Percentiles rank a stretch among this genome's conserved stretches.
Conservation (phyloP, 129 eudicot genomes). For the Artemisia argyi region DNA sequence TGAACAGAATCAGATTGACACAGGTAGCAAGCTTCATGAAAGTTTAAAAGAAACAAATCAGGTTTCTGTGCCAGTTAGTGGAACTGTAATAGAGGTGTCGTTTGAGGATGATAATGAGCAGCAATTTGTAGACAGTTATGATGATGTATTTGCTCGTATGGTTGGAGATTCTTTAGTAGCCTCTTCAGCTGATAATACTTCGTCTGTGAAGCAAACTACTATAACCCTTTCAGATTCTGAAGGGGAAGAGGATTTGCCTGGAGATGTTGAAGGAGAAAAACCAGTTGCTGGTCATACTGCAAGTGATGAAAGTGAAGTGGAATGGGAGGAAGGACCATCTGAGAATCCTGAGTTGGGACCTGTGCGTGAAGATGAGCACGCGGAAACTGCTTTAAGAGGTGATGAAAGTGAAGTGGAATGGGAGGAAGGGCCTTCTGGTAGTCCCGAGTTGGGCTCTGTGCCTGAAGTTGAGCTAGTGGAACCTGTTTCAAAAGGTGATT, state of each 20-base stretch:
- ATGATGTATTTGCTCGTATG: slow-evolving; percentile 63
- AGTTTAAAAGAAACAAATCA: slow-evolving; percentile 23
- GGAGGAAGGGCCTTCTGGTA: slow-evolving; percentile 64
- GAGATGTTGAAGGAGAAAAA: slow-evolving; percentile 24
- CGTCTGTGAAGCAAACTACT: slow-evolving; percentile 29
- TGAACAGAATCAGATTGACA: slow-evolving; percentile 45
- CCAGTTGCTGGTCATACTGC: slow-evolving; percentile 21
- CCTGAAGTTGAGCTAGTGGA: slow-evolving; percentile 39
- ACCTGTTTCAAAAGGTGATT: slow-evolving; percentile 53
- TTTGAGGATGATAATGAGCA: slow-evolving; percentile 54
- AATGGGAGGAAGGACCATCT: slow-evolving; percentile 67
- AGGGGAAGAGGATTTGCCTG: slow-evolving; percentile 72
- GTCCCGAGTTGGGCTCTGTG: slow-evolving; percentile 31
- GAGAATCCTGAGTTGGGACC: slow-evolving; percentile 37
- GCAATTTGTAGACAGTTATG: slow-evolving; percentile 50
- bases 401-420: slow-evolving; percentile 55
- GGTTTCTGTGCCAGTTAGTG: slow-evolving; percentile 33
- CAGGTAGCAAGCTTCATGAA: slow-evolving; percentile 20
- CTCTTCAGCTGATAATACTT: slow-evolving; percentile 35
- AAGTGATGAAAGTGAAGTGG: slow-evolving; percentile 48
- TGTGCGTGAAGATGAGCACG: slow-evolving; percentile 35
- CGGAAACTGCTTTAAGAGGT: slow-evolving; percentile 50
- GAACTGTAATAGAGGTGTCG: slow-evolving; percentile 58
- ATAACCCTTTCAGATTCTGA: slow-evolving; percentile 59
- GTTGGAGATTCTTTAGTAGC: slow-evolving; percentile 52